Base-by-base conservation (phyloP, 2,329 filamentous ascomycete genomes). In the Coniochaeta prunicola region DNA sequence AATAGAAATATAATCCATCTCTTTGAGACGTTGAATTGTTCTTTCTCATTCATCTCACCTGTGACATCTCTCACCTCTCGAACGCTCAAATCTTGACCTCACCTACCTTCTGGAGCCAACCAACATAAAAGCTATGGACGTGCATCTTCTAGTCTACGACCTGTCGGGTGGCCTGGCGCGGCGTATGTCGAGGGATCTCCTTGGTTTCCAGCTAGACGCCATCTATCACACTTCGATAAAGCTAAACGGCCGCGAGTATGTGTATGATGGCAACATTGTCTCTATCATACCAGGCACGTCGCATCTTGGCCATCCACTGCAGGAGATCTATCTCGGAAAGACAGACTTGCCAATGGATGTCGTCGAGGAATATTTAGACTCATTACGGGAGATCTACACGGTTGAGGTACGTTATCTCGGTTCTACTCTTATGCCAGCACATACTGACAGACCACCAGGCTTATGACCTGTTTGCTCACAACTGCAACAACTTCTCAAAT, bases 401-500 rank as follows among this genome's bases (percentile, higher is more conserved):
- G 78, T 88, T 9, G 86, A 92, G 77, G 89, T 88, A 72, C 56
- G 69, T 57, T 19, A 21, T 26, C 5, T 4, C 31, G 15, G 26
- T 7, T 8, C 53, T 50, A 2, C 2, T 34, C n/a, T n/a, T n/a
- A 17, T 31, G 15, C 30, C 2, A 5, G 8, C 3, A 31, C n/a
- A 34, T 21, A 36, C 53, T 55, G n/a, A 55, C 53, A 34, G 24
- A 2, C 9, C 15, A 10, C 15, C 63, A 91, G 84, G 89, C 90
- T 0, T 97, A 97, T 68, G 91, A 97, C 69, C 77, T 97, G 5
- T 96, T 83, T 71, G 90, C 76, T 66, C 92, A 97, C 73, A 99
- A 99, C 70, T 97, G 93, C 77, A 99, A 97, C 76, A 97, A 97
- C 73, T 99, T 97, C 73, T 91, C 90, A 3, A 93, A 97, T 68